Percentiles rank a stretch among this genome's conserved stretches.
Evolutionary conservation across 106 monocot species (phyloP).

Genomic region (Apostasia ramifera): DNA sequence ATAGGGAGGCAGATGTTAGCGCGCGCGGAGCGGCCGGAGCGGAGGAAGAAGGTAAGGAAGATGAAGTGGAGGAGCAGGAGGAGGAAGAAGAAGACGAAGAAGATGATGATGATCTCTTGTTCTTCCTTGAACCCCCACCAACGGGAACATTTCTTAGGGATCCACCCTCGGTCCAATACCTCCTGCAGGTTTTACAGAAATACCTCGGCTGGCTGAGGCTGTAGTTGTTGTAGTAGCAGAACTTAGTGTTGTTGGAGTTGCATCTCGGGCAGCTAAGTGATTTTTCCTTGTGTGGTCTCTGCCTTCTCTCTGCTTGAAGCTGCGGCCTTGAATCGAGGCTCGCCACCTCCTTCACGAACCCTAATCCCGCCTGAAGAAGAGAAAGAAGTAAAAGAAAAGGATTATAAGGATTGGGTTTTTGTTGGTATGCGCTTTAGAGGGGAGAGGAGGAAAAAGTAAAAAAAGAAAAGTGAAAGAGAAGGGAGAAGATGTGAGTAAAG

Average conservation of each 20-base stretch:
- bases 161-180: conserved; percentile 12
- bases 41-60: not conserved
- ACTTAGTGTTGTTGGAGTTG: conserved; percentile 10
- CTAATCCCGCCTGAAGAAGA: conserved; percentile 1
- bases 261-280: not conserved
- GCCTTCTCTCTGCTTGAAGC: not conserved
- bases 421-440: not conserved
- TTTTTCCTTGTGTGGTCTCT: not conserved
- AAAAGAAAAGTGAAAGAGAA: too few relatives aligned
- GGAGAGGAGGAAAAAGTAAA: too few relatives aligned
- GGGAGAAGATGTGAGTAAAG: too few relatives aligned
- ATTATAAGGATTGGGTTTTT: not conserved
- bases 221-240: conserved; percentile 12
- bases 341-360: not conserved
- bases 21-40: not conserved
- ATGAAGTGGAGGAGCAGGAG: not conserved
- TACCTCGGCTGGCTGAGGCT: conserved; percentile 8
- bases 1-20: too few relatives aligned
- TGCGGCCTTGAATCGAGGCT: not conserved
- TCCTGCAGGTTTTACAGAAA: conserved; percentile 6
- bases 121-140: conserved; percentile 6
- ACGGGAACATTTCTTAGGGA: conserved; percentile 5
- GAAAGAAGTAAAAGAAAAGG: not conserved
- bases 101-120: conserved; percentile 6
- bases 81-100: not conserved